Percentiles rank a stretch among this genome's conserved stretches.
phyloP scores from a whole-genome alignment of 371 early-diverging fungal species.

The Dinochytrium kinnereticum region DNA sequence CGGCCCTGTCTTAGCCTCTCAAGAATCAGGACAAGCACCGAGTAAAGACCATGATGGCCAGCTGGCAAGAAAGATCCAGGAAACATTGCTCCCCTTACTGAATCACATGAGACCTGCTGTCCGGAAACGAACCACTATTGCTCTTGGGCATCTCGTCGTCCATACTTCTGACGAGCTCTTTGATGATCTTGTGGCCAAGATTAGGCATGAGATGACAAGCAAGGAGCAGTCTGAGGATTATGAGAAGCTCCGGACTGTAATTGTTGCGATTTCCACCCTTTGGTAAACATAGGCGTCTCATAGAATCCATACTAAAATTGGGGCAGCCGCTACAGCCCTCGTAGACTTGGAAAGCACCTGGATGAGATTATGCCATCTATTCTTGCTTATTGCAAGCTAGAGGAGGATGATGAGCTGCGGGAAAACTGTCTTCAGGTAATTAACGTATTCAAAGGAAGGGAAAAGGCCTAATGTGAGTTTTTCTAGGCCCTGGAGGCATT shows the following conservation, averaged over 20 bases:
- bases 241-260: conserved; percentile 73
- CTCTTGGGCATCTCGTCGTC: conserved; percentile 71
- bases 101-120: conserved; percentile 77
- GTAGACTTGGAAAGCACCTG: conserved; percentile 72
- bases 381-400: conserved; percentile 59
- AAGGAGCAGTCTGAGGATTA: conserved; percentile 55
- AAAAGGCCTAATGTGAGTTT: too few relatives aligned
- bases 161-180: conserved; percentile 76
- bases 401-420: conserved; percentile 86
- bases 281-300: conserved; percentile 53
- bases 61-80: conserved; percentile 65
- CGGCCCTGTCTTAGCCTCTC: conserved; percentile 53
- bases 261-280: conserved; percentile 74
- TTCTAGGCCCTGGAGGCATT: conserved; percentile 77
- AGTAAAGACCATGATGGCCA: conserved; percentile 29
- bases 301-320: not conserved
- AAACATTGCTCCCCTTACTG: conserved; percentile 69
- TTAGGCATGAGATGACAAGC: conserved; percentile 54
- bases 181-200: conserved; percentile 58
- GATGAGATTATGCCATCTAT: conserved; percentile 70
- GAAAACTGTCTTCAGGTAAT: conserved; percentile 80
- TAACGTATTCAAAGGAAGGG: too few relatives aligned
- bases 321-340: conserved; percentile 72
- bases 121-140: conserved; percentile 80
- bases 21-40: conserved; percentile 40